Base-by-base conservation (phyloP, 768 basidiomycete species). In the Kondoa malvinella region DNA sequence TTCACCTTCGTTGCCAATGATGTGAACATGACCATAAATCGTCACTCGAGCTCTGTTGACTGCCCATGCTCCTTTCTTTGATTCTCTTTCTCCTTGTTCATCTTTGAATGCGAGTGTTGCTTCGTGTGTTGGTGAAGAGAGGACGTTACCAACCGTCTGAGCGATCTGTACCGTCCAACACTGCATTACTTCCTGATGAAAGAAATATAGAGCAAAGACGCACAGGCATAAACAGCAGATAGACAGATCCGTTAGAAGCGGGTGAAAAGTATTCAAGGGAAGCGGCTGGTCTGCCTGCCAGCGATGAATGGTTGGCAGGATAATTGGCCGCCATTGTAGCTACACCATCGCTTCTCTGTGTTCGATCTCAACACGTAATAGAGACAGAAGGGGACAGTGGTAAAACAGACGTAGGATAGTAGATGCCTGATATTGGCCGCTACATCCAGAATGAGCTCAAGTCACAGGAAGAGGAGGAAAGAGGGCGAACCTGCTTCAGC, bases 21-120 rank as follows among this genome's bases (percentile, higher is more conserved):
- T 31, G 4, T 14, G 12, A 14, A 25, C 58, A 25, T 59, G 4
- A 14, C 61, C 16, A 27, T 21, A 63, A 17, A 63, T 3, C 3
- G 15, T 27, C 16, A 63, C 33, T 17, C 61, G 61, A 63, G 61
- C 30, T 27, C 61, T 27, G 32, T 63, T 32, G 32, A 33, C 33
- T 17, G 30, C 30, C 14, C 61, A 27, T 14, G 12, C 15, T 3
- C 61, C 61, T 33, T 63, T 63, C 3, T 63, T 14, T 3, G 61
- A 63, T 15, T 65, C 40, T 59, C 64, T 32, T 40, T 65, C 64
- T 32, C 64, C 64, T 26, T 57, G 3, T 31, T 65, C 64, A 40
- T 65, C 64, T 50, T 65, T 65, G 32, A 65, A 40, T n/a, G 64
- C 27, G 16, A 65, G 16, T 12, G 64, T 65, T 2, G 30, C 56